Base-by-base conservation (phyloP, 225 moss, liverwort and hornwort species). In the Sphagnum contortum region DNA sequence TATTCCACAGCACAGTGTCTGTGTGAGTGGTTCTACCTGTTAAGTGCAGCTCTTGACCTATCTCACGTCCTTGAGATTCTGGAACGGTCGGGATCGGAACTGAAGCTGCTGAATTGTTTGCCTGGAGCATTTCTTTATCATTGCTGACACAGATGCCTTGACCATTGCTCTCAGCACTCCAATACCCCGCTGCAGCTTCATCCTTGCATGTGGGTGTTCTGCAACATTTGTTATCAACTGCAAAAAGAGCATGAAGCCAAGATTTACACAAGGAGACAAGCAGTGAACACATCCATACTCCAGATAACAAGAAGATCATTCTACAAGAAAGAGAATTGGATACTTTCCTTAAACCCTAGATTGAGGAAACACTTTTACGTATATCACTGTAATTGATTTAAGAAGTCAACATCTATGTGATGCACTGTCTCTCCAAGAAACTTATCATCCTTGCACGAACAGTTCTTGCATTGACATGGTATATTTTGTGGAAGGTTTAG, bases 181-280 rank as follows among this genome's bases (percentile, higher is more conserved):
- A 57, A 80, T 84, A 0, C 84, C 81, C 0, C 63, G 47, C 57
- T 81, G 71, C 56, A 84, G 51, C 8, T 81, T 75, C 7, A 8
- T 11, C 64, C 77, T 80, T 8, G 78, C 76, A 2, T n/a, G 54
- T 6, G 83, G 86, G 56, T 87, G 77, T 66, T 80, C 80, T 0
- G 86, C 79, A 47, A 74, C 75, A 2, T 80, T 86, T 1, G 64
- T 83, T 6, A 86, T 80, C 9, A 86, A 50, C 86, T 86, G 9
- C 57, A 57, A 8, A 8, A 8, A 60, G 59, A 8, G 44, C 29
- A 29, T 29, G 29, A 29, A 29, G 29, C 29, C 29, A 29, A 29
- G 29, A 29, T 29, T 29, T 1, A 29, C 29, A 29, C 29, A 29
- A 29, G 29, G 29, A 29, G 29, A 29, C 29, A 29, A 29, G 29